Base-by-base conservation (phyloP, 176 grass and related monocot species). In the Aegilops speltoides region DNA sequence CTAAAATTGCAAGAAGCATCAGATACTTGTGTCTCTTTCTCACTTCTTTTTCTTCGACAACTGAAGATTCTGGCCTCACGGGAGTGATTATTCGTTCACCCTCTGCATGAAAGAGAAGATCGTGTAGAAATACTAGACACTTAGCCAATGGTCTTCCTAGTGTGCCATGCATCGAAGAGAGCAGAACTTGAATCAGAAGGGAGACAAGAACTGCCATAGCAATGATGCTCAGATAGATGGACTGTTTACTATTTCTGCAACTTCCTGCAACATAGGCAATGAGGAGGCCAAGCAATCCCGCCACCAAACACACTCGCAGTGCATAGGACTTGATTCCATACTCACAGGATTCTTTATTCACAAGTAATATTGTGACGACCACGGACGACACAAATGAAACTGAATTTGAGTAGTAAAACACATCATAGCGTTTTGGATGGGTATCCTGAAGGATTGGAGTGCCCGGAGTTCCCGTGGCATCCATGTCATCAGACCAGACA, bases 1-100 rank as follows among this genome's bases (percentile, higher is more conserved):
- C 88, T 25, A 93, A 69, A 62, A 86, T 43, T 57, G 91, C 91
- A 82, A 93, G 78, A 7, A 93, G 86, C 86, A 93, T 88, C 38
- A 93, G 22, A 36, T 81, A 89, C 22, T 89, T 85, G 61, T 76
- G 69, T 20, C 32, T 75, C 68, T 89, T 89, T 14, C 19, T 79
- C 63, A 14, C 23, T 32, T 32, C 43, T 65, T 68, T 85, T 41
- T 31, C 34, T 9, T 48, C 0, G 64, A 2, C 4, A 25, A 11
- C 76, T 67, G 77, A 57, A 40, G 3, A 16, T 73, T 32, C 32
- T 43, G 13, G 5, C 4, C 3, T 4, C n/a, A 37, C 3, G 7
- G 57, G 13, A 74, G 48, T 19, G 68, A 2, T 8, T 40, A 12
- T 3, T 19, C 10, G 26, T 23, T 20, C 20, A 22, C 3, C 5